These are phyloP conservation scores for Dactylorhiza incarnata DNA, from an alignment of 106 monocot genomes.

Conservation along the genomic window DNA sequence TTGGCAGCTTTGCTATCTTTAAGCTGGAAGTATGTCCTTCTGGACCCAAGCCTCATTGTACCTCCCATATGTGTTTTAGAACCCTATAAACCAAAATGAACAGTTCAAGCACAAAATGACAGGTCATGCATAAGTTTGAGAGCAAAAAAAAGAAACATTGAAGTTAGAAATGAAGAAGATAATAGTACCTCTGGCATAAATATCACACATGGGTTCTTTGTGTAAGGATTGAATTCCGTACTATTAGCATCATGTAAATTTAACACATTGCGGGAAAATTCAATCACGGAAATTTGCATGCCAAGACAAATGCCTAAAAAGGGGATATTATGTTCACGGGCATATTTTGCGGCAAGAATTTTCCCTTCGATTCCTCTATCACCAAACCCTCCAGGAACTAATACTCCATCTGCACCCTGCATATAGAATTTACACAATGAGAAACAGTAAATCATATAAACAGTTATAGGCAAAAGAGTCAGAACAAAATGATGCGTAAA, in stretches of 20 bases:
- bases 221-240: conserved; percentile 70
- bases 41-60: conserved; percentile 94
- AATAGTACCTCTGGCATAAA: conserved; percentile 92
- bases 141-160: neutral
- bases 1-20: conserved; percentile 69
- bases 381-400: conserved; percentile 98
- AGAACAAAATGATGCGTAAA: neutral
- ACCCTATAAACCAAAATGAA: conserved; percentile 37
- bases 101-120: neutral
- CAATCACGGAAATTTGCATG: conserved; percentile 96
- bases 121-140: neutral
- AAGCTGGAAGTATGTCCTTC: conserved; percentile 58
- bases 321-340: conserved; percentile 86
- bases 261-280: conserved; percentile 74
- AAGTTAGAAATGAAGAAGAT: neutral
- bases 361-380: conserved; percentile 92
- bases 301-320: conserved; percentile 95
- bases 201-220: conserved; percentile 66
- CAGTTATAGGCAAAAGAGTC: neutral
- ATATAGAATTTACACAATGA: neutral
- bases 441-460: neutral
- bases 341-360: conserved; percentile 91
- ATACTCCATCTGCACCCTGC: conserved; percentile 75
- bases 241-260: conserved; percentile 83
- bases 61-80: conserved; percentile 99